Conservation (phyloP, 371 early-diverging fungal genomes). For the Catenaria anguillulae region DNA sequence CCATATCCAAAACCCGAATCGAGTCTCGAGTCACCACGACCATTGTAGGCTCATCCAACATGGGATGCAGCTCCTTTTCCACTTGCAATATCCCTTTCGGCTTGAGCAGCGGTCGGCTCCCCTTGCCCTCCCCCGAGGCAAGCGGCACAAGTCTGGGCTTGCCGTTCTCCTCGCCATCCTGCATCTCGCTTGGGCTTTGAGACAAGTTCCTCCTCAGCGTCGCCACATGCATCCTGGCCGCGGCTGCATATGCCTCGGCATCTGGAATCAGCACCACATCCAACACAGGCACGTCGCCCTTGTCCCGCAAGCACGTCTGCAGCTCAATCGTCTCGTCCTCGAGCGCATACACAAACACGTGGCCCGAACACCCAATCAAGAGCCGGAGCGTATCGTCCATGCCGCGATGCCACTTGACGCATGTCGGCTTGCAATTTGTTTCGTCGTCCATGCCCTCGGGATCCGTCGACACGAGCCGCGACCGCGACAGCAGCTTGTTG, state of each 20-base stretch:
- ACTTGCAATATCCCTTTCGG: too few species aligned
- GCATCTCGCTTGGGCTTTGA: too few species aligned
- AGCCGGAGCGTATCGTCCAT: background rate
- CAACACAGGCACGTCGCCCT: background rate
- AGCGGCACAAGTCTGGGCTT: too few species aligned
- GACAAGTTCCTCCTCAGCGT: too few species aligned
- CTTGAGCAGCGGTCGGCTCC: too few species aligned
- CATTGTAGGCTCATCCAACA: background rate
- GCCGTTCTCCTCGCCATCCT: too few species aligned
- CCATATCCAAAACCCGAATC: background rate
- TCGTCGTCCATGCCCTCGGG: background rate
- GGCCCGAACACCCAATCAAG: background rate
- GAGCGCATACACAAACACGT: conserved; percentile 1
- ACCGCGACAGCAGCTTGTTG: background rate
- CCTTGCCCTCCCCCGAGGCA: too few species aligned
- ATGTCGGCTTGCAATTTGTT: background rate
- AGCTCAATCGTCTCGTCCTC: background rate
- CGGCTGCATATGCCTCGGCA: background rate
- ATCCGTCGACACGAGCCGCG: background rate
- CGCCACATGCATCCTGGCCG: background rate
- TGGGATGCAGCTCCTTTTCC: too few species aligned
- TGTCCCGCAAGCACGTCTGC: background rate
- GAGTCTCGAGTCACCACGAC: background rate
- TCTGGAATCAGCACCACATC: background rate
- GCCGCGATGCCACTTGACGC: background rate